A percentile compares a stretch with the other conserved stretches of the same genome.
Conservation (phyloP, 768 basidiomycete genomes). For the Cantharellus cinnabarinus region DNA sequence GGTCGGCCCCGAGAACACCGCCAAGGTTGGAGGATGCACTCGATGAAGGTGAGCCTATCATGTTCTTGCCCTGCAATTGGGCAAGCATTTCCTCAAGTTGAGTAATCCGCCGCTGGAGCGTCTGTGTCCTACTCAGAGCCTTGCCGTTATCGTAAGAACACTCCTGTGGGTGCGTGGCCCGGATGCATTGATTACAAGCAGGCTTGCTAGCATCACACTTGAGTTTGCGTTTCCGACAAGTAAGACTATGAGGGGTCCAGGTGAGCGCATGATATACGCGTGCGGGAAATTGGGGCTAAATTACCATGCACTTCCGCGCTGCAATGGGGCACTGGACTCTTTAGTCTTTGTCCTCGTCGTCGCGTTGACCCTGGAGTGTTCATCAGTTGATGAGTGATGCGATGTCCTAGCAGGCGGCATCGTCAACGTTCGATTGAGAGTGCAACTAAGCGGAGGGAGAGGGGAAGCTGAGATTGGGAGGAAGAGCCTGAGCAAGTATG, state of each 20-base stretch:
- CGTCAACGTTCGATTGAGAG: background rate
- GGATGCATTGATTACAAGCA: conserved; percentile 56
- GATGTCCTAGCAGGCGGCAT: no score
- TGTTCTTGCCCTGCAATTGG: background rate
- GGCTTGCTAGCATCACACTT: conserved; percentile 64
- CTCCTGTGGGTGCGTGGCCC: conserved; percentile 51
- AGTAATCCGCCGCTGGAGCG: conserved; percentile 1
- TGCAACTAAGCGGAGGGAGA: background rate
- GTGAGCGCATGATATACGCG: background rate
- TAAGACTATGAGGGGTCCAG: background rate
- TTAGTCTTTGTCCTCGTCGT: background rate
- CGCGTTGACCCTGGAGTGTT: no score
- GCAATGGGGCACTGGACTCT: background rate
- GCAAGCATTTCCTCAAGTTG: background rate
- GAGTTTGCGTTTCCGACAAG: conserved; percentile 1
- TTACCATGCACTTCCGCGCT: background rate
- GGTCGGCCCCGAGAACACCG: no score
- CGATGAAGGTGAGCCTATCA: background rate
- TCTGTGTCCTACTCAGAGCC: conserved; percentile 1
- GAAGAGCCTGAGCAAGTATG: background rate
- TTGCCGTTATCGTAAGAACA: conserved; percentile 55
- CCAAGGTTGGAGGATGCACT: background rate
- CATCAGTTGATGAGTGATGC: no score
- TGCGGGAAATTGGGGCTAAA: background rate
- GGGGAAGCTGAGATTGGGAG: background rate